A percentile compares a stretch with the other conserved stretches of the same genome.
Evolutionary conservation across 768 basidiomycete species (phyloP).

Genomic region (Panellus pusillus): DNA sequence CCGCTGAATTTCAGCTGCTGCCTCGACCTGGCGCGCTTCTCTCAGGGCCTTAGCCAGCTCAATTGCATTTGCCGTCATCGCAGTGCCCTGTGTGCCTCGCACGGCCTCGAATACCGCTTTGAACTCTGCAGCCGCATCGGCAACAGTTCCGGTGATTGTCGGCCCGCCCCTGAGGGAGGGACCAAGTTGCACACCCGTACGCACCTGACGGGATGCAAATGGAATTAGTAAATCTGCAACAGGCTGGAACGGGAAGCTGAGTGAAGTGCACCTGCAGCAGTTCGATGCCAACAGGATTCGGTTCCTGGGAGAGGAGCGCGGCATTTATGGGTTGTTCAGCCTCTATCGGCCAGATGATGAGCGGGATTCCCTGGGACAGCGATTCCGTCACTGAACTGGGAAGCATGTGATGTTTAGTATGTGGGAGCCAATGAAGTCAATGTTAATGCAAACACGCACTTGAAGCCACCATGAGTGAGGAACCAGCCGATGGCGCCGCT

Average conservation of each 20-base stretch:
- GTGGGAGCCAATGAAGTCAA: no score
- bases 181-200: neutral
- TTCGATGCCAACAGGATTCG: no score
- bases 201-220: no score
- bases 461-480: no score
- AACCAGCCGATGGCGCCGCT: no score
- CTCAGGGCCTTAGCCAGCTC: neutral
- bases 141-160: neutral
- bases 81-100: neutral
- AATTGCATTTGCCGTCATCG: no score
- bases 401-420: no score
- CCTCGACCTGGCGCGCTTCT: neutral
- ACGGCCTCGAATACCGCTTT: neutral
- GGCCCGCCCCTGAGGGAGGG: neutral
- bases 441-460: no score
- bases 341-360: constrained; percentile 4
- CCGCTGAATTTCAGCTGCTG: neutral
- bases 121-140: neutral
- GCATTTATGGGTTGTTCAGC: no score
- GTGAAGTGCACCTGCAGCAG: neutral
- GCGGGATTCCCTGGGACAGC: neutral
- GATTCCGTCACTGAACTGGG: constrained; percentile 3
- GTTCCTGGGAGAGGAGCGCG: no score
- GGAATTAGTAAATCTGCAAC: constrained; percentile 3
- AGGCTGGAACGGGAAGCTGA: neutral